phyloP scores from a whole-genome alignment of 1,284 basidiomycete species.

The Fistulinella cinereoalba region DNA sequence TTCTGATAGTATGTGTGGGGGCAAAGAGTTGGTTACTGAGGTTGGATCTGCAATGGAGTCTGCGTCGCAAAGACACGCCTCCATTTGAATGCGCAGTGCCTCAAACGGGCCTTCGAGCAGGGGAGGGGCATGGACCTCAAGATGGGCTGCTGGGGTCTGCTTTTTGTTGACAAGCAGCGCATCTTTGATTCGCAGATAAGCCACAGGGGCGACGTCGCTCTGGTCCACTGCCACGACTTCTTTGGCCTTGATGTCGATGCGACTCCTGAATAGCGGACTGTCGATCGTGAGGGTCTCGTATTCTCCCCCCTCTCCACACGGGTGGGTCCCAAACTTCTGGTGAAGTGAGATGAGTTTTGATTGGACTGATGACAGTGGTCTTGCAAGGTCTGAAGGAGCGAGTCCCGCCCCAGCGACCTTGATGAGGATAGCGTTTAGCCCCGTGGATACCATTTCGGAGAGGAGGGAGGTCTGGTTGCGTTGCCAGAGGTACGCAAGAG shows the following conservation, averaged over 20 bases:
- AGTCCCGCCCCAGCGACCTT: conserved; percentile 97
- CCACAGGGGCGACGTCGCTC: conserved; percentile 79
- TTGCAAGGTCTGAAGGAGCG: conserved; percentile 75
- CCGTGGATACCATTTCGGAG: conserved; percentile 80
- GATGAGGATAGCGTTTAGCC: conserved; percentile 84
- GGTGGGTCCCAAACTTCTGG: conserved; percentile 82
- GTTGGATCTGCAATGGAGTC: not conserved
- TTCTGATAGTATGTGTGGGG: conserved; percentile 2
- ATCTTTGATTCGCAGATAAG: conserved; percentile 76
- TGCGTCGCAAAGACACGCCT: conserved; percentile 7
- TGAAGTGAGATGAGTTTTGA: conserved; percentile 78
- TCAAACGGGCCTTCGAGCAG: conserved; percentile 48
- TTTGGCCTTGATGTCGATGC: conserved; percentile 67
- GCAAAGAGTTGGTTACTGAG: not conserved
- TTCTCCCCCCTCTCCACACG: conserved; percentile 98
- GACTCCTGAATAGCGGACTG: conserved; percentile 82
- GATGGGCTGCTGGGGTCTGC: not conserved
- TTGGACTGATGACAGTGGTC: conserved; percentile 73
- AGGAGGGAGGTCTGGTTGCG: conserved; percentile 83
- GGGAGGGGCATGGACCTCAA: conserved; percentile 42
- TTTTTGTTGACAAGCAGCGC: conserved; percentile 39
- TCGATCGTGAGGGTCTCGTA: conserved; percentile 95
- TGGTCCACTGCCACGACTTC: conserved; percentile 76
- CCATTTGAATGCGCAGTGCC: conserved; percentile 11
- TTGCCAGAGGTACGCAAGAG: conserved; percentile 94